A percentile compares a stretch with the other conserved stretches of the same genome.
Conservation (phyloP, 768 basidiomycete species). For the Podaxis mareebaensis region DNA sequence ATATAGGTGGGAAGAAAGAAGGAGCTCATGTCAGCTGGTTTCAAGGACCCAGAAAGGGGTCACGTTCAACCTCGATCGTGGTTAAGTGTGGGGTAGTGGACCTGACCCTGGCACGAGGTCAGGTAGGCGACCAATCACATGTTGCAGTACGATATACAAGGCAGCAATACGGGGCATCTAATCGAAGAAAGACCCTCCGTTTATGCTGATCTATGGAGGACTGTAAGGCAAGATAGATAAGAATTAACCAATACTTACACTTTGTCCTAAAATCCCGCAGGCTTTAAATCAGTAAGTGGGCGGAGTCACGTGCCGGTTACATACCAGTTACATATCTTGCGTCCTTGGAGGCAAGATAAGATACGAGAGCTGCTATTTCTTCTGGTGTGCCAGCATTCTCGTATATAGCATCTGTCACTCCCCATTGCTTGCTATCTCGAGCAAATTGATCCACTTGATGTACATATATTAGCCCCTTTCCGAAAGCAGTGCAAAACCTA, state of each 20-base stretch:
- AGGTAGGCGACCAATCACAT: neutral
- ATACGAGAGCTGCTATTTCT: constrained; percentile 22
- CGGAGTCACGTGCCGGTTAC: neutral
- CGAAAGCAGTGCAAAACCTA: neutral
- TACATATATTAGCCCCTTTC: neutral
- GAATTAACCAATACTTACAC: neutral
- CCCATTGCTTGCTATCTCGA: constrained; percentile 34
- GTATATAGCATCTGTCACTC: constrained; percentile 5
- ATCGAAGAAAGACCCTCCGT: constrained; percentile 8
- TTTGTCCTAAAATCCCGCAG: neutral
- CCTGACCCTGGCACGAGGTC: neutral
- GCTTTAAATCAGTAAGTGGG: neutral
- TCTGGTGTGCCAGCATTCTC: constrained; percentile 14
- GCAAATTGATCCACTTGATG: constrained; percentile 7
- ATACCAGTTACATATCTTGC: constrained; percentile 22
- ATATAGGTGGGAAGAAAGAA: constrained; percentile 15
- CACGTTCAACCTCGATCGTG: constrained; percentile 3
- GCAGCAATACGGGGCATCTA: neutral
- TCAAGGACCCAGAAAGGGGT: constrained; percentile 6
- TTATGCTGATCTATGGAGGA: constrained; percentile 7
- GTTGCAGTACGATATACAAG: neutral
- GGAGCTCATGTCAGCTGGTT: constrained; percentile 12
- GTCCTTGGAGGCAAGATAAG: constrained; percentile 24
- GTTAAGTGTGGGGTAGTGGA: constrained; percentile 8
- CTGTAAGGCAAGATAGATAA: neutral